A percentile compares a stretch with the other conserved stretches of the same genome.
phyloP scores from a whole-genome alignment of 768 basidiomycete species.

The Termitomyces sp. region DNA sequence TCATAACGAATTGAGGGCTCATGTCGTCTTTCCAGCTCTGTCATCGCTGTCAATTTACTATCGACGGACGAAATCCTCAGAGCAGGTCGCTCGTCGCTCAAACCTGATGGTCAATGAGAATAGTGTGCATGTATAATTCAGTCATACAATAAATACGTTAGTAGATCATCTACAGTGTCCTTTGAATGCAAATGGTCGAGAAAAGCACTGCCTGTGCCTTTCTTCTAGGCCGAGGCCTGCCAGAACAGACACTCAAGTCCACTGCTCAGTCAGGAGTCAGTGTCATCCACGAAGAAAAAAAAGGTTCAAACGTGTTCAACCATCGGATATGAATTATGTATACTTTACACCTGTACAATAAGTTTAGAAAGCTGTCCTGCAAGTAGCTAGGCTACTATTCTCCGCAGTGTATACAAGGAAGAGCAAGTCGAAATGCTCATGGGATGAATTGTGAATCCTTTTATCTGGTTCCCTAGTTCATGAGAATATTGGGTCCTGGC shows the following conservation, averaged over 20 bases:
- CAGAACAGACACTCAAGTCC: too few species aligned
- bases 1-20: too few species aligned
- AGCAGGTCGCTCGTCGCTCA: conserved; percentile 84
- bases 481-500: too few species aligned
- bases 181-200: background rate
- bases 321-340: background rate
- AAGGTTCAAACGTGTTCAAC: too few species aligned
- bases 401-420: background rate
- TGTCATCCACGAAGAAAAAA: too few species aligned
- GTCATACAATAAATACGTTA: background rate
- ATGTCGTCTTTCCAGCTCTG: conserved; percentile 52
- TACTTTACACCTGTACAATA: background rate
- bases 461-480: background rate
- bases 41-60: conserved; percentile 92
- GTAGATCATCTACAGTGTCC: background rate
- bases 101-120: conserved; percentile 64
- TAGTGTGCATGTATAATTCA: background rate
- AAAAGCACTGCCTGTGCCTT: too few species aligned
- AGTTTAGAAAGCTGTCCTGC: background rate
- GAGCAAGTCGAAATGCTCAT: background rate
- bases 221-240: too few species aligned
- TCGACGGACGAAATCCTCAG: conserved; percentile 96
- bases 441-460: background rate
- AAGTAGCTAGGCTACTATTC: too few species aligned
- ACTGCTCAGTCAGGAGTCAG: too few species aligned